phyloP scores from a whole-genome alignment of 2,329 filamentous ascomycete species.

The Ustulina deusta region DNA sequence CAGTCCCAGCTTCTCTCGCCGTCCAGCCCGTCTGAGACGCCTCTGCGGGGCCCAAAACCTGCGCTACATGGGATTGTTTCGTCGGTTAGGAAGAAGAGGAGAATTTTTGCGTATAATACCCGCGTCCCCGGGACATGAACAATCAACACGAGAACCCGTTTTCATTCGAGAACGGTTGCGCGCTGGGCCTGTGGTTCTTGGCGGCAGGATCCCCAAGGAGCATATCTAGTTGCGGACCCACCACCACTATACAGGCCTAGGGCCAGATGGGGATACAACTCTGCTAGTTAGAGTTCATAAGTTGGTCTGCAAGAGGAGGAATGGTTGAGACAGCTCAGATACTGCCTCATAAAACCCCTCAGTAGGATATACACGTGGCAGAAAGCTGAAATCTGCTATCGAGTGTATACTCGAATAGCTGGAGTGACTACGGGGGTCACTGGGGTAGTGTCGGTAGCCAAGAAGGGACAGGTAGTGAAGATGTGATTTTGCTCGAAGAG shows the following conservation, averaged over 20 bases:
- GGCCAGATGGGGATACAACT: neutral
- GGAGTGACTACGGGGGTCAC: neutral
- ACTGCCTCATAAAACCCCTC: neutral
- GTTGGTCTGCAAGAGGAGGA: neutral
- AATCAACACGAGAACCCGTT: neutral
- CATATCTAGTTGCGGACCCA: neutral
- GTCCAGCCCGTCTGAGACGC: neutral
- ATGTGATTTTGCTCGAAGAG: neutral
- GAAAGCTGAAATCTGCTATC: neutral
- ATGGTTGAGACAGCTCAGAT: neutral
- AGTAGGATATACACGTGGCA: neutral
- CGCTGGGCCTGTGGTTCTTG: neutral
- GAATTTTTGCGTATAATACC: neutral
- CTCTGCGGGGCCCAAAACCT: neutral
- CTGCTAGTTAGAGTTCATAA: neutral
- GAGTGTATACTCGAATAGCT: neutral
- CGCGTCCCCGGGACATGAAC: neutral
- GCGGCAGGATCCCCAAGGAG: too few species aligned
- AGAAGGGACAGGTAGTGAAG: neutral
- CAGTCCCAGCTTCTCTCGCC: neutral
- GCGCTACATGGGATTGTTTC: neutral
- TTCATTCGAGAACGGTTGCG: neutral
- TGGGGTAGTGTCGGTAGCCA: too few species aligned
- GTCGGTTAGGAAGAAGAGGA: conserved; percentile 2
- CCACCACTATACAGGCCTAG: too few species aligned